Base-by-base conservation (phyloP, 805 yeast species). In the Kazachstania kunashirensis region DNA sequence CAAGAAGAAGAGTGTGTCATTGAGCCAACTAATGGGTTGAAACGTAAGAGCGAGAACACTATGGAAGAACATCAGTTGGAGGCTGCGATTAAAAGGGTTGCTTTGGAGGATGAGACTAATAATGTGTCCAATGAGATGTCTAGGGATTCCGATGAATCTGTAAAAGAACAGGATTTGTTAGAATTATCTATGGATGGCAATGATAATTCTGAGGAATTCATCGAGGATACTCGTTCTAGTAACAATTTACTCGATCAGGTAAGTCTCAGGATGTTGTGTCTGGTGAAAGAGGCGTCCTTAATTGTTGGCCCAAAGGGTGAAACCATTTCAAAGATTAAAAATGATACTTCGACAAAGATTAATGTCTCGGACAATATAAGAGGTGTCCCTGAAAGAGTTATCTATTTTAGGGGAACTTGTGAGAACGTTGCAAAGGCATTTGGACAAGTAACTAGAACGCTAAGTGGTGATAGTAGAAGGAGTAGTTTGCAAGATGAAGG, bases 261-360 rank as follows among this genome's bases (percentile, higher is more conserved):
- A 4, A 76, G 74, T 46, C 65, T 83, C 56, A 67, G 94, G 43
- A 79, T 83, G 84, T 66, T 79, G 34, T 79, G 88, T 46, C 70
- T 75, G 3, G 82, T 79, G 12, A 79, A 75, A 46, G 88, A 84
- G 50, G 88, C 94, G 1, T 76, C 83, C 3, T 57, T 71, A 15
- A 67, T 83, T 31, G 89, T 83, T 12, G 94, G 94, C 0, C 79
- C 78, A 46, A 80, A 79, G 38, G 94, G 94, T n/a, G 84, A 78
- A 39, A 72, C 69, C 12, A 80, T 83, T 34, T 67, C 71, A 29
- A 77, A 68, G 41, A 70, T 83, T 37, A 75, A 83, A 46, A 77
- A 71, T 9, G 65, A 66, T 34, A 76, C 89, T 2, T 67, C 67
- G 37, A 79, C 83, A 6, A 67, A 80, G 44, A 68, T 84, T 30